Conservation (phyloP, 2,329 filamentous ascomycete genomes). For the Colletotrichum sp. region DNA sequence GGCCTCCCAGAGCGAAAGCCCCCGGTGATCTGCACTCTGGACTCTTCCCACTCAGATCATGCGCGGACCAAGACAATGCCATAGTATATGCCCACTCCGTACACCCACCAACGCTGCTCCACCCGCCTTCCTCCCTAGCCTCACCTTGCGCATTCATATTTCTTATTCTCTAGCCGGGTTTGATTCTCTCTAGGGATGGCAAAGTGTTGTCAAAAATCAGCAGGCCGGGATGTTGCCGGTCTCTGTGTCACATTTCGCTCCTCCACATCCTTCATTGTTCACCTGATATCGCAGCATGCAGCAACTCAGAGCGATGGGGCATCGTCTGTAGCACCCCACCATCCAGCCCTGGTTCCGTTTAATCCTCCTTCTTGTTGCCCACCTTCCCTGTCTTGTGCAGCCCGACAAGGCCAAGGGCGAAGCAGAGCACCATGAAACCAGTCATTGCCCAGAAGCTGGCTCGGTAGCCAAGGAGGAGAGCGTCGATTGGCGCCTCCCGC, state of each 20-base stretch:
- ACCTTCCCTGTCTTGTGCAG: background rate
- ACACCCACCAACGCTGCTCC: background rate
- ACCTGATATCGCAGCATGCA: background rate
- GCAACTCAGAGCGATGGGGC: background rate
- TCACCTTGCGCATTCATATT: background rate
- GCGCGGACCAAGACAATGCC: background rate
- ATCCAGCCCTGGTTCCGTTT: background rate
- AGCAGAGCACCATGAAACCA: background rate
- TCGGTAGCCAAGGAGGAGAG: conserved; percentile 54
- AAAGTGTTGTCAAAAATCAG: background rate
- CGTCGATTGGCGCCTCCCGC: conserved; percentile 23
- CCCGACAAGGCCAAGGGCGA: background rate
- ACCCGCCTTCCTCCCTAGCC: background rate
- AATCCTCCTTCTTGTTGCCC: background rate
- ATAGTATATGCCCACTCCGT: background rate
- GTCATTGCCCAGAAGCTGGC: conserved; percentile 53
- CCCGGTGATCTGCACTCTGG: background rate
- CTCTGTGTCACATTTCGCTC: background rate
- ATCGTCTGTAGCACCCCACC: background rate
- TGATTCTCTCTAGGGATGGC: background rate
- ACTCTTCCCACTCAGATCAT: background rate
- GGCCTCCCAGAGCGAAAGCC: background rate
- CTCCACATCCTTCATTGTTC: background rate
- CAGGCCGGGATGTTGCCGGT: background rate
- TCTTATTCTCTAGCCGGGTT: background rate